These are phyloP conservation scores for Colletotrichum sp. DNA, from an alignment of 2,329 filamentous ascomycete genomes.

Conservation along the genomic window DNA sequence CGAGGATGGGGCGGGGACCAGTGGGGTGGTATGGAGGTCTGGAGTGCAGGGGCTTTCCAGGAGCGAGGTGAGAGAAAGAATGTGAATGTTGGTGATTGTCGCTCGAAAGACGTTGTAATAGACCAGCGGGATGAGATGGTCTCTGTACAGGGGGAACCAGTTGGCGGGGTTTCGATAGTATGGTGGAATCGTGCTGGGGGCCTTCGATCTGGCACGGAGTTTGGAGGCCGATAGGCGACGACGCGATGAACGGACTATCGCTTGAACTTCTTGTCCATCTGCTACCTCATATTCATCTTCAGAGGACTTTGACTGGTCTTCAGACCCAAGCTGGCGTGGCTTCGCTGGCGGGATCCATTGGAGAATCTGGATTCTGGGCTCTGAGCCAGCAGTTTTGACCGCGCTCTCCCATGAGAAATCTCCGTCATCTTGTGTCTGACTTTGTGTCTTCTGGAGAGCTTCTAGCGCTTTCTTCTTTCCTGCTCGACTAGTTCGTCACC, in stretches of 20 bases:
- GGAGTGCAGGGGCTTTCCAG: slow-evolving; percentile 20
- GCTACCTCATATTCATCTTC: not conserved
- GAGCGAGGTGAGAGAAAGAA: slow-evolving; percentile 29
- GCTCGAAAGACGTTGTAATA: slow-evolving; percentile 43
- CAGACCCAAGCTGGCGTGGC: not conserved
- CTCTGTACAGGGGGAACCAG: slow-evolving; percentile 26
- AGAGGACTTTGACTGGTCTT: not conserved
- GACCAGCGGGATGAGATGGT: slow-evolving; percentile 38
- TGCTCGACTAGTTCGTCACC: not conserved
- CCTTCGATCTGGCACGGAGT: not conserved
- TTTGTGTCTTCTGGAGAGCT: not conserved
- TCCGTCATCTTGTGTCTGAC: not conserved
- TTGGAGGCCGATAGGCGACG: not conserved
- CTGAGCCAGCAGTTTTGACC: not conserved
- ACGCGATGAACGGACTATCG: not conserved
- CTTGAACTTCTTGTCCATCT: not conserved
- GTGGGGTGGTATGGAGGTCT: slow-evolving; percentile 19
- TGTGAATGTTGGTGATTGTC: slow-evolving; percentile 33
- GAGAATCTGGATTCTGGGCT: not conserved
- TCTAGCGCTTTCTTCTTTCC: slow-evolving; percentile 12
- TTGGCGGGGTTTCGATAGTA: not conserved
- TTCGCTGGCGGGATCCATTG: not conserved
- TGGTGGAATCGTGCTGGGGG: not conserved
- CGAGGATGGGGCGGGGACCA: slow-evolving; percentile 21
- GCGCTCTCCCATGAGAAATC: not conserved